Percentiles rank a stretch among this genome's conserved stretches.
These are phyloP conservation scores for Sugiyamaella sp. DNA, from an alignment of 1,139 yeast genomes.

Conservation along the genomic window DNA sequence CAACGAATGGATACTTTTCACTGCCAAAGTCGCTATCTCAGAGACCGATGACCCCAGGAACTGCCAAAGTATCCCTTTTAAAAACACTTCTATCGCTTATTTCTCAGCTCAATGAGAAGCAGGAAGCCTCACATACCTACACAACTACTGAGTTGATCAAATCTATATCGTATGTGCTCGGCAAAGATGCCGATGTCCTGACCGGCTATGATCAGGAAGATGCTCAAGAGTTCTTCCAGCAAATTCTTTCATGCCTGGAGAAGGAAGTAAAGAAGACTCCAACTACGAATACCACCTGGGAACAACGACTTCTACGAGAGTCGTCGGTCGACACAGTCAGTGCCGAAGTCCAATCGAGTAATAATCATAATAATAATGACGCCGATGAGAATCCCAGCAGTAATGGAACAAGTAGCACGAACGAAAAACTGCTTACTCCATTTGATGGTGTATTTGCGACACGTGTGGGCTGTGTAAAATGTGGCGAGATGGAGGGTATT, in stretches of 20 bases:
- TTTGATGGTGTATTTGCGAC: slow-evolving; percentile 88
- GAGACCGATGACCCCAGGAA: slow-evolving; percentile 17
- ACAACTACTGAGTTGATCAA: slow-evolving; percentile 65
- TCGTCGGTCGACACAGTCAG: slow-evolving; percentile 25
- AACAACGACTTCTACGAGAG: slow-evolving; percentile 17
- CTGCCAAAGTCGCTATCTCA: background rate
- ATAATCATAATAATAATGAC: background rate
- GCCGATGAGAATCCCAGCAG: background rate
- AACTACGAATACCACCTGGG: slow-evolving; percentile 9
- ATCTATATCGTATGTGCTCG: slow-evolving; percentile 82
- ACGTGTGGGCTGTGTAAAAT: slow-evolving; percentile 81
- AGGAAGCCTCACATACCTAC: slow-evolving; percentile 48
- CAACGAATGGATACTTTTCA: slow-evolving; percentile 5
- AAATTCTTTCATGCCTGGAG: slow-evolving; percentile 72
- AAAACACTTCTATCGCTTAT: slow-evolving; percentile 31
- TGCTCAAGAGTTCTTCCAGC: slow-evolving; percentile 92
- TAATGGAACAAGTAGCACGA: slow-evolving; percentile 6
- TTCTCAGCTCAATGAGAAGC: slow-evolving; percentile 44
- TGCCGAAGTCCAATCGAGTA: slow-evolving; percentile 21
- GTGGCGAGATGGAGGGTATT: slow-evolving; percentile 94
- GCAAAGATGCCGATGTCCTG: slow-evolving; percentile 74
- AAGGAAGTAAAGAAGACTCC: slow-evolving; percentile 48
- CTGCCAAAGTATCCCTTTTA: slow-evolving; percentile 25
- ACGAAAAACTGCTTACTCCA: slow-evolving; percentile 67
- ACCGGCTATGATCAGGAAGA: slow-evolving; percentile 90